Evolutionary conservation across 768 basidiomycete species (phyloP).

Genomic region (Auriscalpium microsporum): DNA sequence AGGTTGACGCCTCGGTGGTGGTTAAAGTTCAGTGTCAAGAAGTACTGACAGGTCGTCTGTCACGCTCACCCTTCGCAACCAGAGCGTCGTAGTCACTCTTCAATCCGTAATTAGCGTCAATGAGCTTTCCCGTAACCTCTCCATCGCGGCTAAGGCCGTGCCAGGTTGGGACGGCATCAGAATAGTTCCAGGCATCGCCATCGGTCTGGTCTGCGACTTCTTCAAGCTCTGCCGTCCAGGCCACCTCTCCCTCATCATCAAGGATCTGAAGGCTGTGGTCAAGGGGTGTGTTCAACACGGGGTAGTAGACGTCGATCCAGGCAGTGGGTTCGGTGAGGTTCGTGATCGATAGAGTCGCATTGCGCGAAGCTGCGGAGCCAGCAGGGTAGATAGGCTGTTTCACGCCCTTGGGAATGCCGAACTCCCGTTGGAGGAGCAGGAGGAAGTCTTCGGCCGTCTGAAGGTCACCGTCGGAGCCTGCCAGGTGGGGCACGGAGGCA

Average conservation of each 20-base stretch:
- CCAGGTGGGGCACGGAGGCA: slow-evolving; percentile 50
- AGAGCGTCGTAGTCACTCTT: slow-evolving; percentile 70
- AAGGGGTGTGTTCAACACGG: slow-evolving; percentile 73
- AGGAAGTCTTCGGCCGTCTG: slow-evolving; percentile 60
- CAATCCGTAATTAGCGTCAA: slow-evolving; percentile 78
- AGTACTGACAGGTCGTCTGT: neutral
- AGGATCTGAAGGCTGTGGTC: slow-evolving; percentile 62
- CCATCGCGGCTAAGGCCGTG: slow-evolving; percentile 79
- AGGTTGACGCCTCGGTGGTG: slow-evolving; percentile 53
- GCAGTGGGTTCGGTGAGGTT: slow-evolving; percentile 45
- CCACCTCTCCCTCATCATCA: slow-evolving; percentile 39
- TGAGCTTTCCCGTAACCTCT: slow-evolving; percentile 55
- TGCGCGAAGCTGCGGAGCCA: slow-evolving; percentile 57
- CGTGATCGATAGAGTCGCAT: slow-evolving; percentile 49
- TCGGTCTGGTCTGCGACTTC: slow-evolving; percentile 72
- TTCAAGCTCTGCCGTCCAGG: slow-evolving; percentile 66
- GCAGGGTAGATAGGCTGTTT: slow-evolving; percentile 56
- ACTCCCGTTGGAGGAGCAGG: slow-evolving; percentile 55
- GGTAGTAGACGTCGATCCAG: slow-evolving; percentile 87
- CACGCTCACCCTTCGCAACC: slow-evolving; percentile 35
- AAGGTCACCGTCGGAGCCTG: slow-evolving; percentile 49
- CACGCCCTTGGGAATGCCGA: slow-evolving; percentile 39
- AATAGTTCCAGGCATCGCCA: slow-evolving; percentile 59
- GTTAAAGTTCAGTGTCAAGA: neutral
- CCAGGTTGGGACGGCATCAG: slow-evolving; percentile 68